phyloP scores from a whole-genome alignment of 2,329 filamentous ascomycete genomes.

The Trichoderma lentiforme region DNA sequence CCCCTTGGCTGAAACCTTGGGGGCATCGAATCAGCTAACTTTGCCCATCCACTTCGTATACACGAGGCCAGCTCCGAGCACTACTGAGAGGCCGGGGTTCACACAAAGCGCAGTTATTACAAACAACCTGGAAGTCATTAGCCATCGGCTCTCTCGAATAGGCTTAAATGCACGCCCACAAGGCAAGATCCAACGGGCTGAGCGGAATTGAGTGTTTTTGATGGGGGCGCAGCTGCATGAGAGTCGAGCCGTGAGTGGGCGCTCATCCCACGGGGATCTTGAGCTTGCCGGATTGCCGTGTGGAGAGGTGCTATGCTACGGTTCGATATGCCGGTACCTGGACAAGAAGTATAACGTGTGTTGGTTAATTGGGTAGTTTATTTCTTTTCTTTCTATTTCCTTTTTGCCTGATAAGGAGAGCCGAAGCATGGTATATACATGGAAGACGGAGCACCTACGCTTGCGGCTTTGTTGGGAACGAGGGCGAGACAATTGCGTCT shows the following conservation, averaged over 20 bases:
- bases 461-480: neutral
- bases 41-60: neutral
- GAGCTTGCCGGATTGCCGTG: constrained; percentile 6
- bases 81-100: neutral
- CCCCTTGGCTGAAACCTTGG: neutral
- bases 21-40: neutral
- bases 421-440: too few relatives aligned
- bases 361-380: neutral
- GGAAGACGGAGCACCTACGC: too few relatives aligned
- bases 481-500: neutral
- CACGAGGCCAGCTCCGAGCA: constrained; percentile 1
- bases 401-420: neutral
- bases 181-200: neutral
- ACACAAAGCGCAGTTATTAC: neutral
- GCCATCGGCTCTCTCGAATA: neutral
- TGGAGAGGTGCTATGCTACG: neutral
- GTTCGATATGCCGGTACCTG: constrained; percentile 5
- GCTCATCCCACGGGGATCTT: neutral
- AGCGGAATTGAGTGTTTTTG: neutral
- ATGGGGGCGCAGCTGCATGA: neutral
- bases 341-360: neutral
- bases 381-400: neutral
- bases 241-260: neutral
- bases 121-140: neutral
- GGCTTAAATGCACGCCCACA: neutral